Evolutionary conservation across 2,329 filamentous ascomycete species (phyloP).

Genomic region (Fusarium torreyae): DNA sequence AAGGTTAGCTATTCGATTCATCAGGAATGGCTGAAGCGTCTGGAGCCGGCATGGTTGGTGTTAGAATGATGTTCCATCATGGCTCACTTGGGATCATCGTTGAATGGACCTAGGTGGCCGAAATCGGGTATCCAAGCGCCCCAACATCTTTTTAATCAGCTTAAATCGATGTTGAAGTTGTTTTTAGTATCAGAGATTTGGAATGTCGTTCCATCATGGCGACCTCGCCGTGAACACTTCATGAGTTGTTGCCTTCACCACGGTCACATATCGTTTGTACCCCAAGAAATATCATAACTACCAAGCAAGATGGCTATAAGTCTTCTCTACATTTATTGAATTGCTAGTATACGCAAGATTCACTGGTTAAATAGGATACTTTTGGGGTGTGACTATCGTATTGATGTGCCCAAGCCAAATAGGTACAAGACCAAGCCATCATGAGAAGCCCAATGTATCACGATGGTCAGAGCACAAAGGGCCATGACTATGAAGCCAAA

Average conservation of each 20-base stretch:
- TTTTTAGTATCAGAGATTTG: background rate
- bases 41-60: background rate
- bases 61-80: constrained; percentile 18
- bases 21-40: background rate
- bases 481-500: too few species aligned
- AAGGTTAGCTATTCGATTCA: background rate
- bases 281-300: background rate
- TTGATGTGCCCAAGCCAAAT: too few species aligned
- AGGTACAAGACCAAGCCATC: too few species aligned
- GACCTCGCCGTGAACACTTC: background rate
- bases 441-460: too few species aligned
- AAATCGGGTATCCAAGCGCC: background rate
- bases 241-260: constrained; percentile 5
- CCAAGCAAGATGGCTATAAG: background rate
- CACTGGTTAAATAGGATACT: too few species aligned
- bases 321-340: too few species aligned
- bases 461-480: too few species aligned
- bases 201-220: constrained; percentile 17
- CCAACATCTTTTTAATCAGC: too few species aligned
- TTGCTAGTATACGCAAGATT: too few species aligned
- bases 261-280: background rate
- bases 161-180: background rate
- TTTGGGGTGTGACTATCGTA: too few species aligned
- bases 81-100: background rate
- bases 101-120: background rate